Conservation (phyloP, 2,329 filamentous ascomycete species). For the Ophiosphaerella herpotricha region DNA sequence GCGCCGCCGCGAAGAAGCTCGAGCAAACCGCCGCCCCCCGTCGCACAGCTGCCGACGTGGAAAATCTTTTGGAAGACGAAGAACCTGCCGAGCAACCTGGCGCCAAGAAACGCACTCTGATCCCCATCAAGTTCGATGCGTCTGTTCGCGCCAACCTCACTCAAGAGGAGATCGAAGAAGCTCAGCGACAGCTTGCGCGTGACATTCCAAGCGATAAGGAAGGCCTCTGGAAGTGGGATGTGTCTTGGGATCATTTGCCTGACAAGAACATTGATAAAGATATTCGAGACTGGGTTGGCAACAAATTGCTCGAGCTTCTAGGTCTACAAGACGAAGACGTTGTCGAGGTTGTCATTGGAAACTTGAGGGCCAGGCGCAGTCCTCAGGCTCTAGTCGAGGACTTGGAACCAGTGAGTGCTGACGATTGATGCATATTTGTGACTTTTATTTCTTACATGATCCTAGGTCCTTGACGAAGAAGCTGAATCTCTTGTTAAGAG, state of each 20-base stretch:
- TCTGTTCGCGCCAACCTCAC: conserved; percentile 61
- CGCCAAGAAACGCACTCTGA: conserved; percentile 72
- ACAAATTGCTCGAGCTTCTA: conserved; percentile 96
- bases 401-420: conserved; percentile 73
- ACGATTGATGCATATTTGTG: conserved; percentile 6
- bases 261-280: conserved; percentile 81
- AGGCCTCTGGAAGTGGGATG: conserved; percentile 87
- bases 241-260: conserved; percentile 92
- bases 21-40: conserved; percentile 62
- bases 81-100: conserved; percentile 69
- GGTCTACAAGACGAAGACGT: conserved; percentile 96
- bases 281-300: conserved; percentile 91
- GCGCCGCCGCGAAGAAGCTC: conserved; percentile 77
- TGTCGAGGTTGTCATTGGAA: conserved; percentile 88
- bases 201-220: conserved; percentile 89
- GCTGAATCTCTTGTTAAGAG: conserved; percentile 94
- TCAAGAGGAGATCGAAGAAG: conserved; percentile 84
- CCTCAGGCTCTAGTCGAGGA: conserved; percentile 84
- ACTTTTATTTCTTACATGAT: conserved; percentile 61
- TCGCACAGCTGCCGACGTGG: conserved; percentile 89
- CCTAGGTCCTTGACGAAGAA: conserved; percentile 92
- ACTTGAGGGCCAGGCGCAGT: conserved; percentile 73
- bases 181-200: conserved; percentile 78
- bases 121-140: conserved; percentile 52
- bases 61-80: conserved; percentile 92